phyloP scores from a whole-genome alignment of 2,329 filamentous ascomycete genomes.

The Trichoderma sp. region DNA sequence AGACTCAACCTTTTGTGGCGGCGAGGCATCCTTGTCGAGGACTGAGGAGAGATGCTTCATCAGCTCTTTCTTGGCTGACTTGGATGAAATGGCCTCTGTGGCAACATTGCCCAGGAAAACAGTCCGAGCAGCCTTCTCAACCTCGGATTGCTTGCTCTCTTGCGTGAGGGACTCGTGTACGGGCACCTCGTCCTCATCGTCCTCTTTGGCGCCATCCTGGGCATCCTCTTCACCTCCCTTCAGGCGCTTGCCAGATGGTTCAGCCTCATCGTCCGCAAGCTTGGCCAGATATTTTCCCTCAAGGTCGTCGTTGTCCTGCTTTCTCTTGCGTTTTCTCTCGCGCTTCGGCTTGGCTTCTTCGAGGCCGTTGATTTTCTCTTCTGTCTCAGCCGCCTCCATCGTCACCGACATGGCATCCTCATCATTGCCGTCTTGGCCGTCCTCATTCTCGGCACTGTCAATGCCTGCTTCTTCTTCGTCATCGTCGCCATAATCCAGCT shows the following conservation, averaged over 20 bases:
- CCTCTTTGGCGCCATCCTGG: slow-evolving; percentile 43
- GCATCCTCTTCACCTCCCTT: slow-evolving; percentile 34
- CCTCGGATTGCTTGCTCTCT: slow-evolving; percentile 56
- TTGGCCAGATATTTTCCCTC: slow-evolving; percentile 69
- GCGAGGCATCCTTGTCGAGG: slow-evolving; percentile 52
- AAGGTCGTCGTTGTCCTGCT: slow-evolving; percentile 65
- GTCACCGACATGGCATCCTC: slow-evolving; percentile 22
- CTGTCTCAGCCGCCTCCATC: slow-evolving; percentile 37
- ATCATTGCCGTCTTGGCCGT: slow-evolving; percentile 26
- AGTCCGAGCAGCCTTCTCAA: slow-evolving; percentile 85
- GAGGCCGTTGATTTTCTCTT: slow-evolving; percentile 39
- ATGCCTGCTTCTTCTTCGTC: slow-evolving; percentile 28
- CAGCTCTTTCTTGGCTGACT: slow-evolving; percentile 74
- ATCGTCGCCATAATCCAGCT: slow-evolving; percentile 36
- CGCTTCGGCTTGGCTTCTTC: slow-evolving; percentile 40
- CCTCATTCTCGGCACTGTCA: not conserved
- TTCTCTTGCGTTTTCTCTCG: slow-evolving; percentile 65
- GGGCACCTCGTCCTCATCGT: slow-evolving; percentile 42
- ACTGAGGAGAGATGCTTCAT: slow-evolving; percentile 76
- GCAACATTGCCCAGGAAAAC: slow-evolving; percentile 94
- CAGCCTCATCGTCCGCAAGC: slow-evolving; percentile 58
- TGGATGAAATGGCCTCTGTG: slow-evolving; percentile 75
- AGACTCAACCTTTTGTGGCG: slow-evolving; percentile 76
- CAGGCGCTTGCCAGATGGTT: slow-evolving; percentile 54
- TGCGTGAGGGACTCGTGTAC: slow-evolving; percentile 58